Conservation (phyloP, 148 eudicot genomes). For the Amaranthus hypochondriacus region DNA sequence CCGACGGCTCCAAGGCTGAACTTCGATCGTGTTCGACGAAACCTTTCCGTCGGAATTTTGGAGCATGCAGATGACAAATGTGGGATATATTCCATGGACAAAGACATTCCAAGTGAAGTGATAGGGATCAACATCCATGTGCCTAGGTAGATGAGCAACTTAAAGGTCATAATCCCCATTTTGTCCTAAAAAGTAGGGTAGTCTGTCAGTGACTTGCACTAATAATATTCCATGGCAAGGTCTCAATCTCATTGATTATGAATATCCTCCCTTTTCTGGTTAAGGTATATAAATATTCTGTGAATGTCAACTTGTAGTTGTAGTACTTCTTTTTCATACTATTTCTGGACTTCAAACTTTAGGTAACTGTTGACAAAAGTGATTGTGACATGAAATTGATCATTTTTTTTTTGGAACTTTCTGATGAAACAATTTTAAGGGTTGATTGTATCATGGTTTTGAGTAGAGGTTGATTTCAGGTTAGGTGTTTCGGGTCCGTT, state of each 20-base stretch:
- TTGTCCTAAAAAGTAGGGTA: not conserved
- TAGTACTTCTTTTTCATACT: not conserved
- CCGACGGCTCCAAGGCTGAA: not conserved
- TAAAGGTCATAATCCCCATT: not conserved
- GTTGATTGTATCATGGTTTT: no score
- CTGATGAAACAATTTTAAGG: no score
- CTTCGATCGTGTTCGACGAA: not conserved
- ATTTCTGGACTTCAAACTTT: not conserved
- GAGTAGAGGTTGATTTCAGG: no score
- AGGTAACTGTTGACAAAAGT: not conserved
- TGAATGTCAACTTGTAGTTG: not conserved
- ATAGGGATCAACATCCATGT: not conserved
- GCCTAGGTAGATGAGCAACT: not conserved
- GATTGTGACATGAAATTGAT: not conserved
- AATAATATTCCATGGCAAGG: not conserved
- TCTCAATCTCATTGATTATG: not conserved
- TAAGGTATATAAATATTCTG: not conserved
- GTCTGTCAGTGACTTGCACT: not conserved
- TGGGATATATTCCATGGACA: not conserved
- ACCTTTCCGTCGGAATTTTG: no score
- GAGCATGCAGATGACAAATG: no score
- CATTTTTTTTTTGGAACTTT: not conserved
- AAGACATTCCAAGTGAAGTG: not conserved
- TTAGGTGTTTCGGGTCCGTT: no score
- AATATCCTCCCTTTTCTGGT: not conserved